Conservation (phyloP, 2,329 filamentous ascomycete genomes). For the Xylaria digitata region DNA sequence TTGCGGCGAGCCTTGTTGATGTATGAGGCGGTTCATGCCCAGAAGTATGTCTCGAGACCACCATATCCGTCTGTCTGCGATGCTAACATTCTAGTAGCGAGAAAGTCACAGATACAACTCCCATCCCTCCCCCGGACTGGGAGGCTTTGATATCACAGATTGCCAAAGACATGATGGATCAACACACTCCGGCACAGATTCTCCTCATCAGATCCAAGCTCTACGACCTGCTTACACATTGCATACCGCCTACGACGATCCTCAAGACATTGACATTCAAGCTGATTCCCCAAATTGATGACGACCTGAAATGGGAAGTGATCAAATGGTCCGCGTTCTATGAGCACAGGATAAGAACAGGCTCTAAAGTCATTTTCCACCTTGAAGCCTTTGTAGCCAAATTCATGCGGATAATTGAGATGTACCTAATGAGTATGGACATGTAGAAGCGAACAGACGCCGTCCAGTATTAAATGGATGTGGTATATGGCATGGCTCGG, state of each 20-base stretch:
- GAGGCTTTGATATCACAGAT: slow-evolving; percentile 90
- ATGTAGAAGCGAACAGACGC: slow-evolving; percentile 55
- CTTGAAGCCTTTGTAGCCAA: slow-evolving; percentile 98
- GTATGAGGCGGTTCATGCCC: slow-evolving; percentile 96
- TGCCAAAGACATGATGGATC: slow-evolving; percentile 91
- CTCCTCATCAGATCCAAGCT: slow-evolving; percentile 89
- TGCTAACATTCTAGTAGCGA: slow-evolving; percentile 70
- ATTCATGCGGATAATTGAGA: slow-evolving; percentile 96
- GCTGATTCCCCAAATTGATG: slow-evolving; percentile 86
- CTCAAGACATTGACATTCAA: slow-evolving; percentile 96
- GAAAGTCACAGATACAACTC: slow-evolving; percentile 86
- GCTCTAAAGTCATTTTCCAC: slow-evolving; percentile 97
- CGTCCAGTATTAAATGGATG: slow-evolving; percentile 13
- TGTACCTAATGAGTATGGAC: slow-evolving; percentile 90
- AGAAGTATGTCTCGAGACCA: slow-evolving; percentile 75
- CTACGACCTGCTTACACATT: slow-evolving; percentile 97
- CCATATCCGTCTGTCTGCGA: slow-evolving; percentile 9
- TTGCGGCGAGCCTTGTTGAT: slow-evolving; percentile 90
- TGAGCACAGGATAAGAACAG: slow-evolving; percentile 92
- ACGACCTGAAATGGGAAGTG: slow-evolving; percentile 88
- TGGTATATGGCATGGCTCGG: slow-evolving; percentile 31
- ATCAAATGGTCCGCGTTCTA: slow-evolving; percentile 98
- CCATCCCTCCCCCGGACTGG: slow-evolving; percentile 96
- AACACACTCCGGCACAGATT: slow-evolving; percentile 90
- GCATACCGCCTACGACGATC: slow-evolving; percentile 93